Evolutionary conservation across 2,329 filamentous ascomycete genomes (phyloP), one percentile per base, ranked within the genome.

Genomic region (Pseudomassariella vexata): DNA sequence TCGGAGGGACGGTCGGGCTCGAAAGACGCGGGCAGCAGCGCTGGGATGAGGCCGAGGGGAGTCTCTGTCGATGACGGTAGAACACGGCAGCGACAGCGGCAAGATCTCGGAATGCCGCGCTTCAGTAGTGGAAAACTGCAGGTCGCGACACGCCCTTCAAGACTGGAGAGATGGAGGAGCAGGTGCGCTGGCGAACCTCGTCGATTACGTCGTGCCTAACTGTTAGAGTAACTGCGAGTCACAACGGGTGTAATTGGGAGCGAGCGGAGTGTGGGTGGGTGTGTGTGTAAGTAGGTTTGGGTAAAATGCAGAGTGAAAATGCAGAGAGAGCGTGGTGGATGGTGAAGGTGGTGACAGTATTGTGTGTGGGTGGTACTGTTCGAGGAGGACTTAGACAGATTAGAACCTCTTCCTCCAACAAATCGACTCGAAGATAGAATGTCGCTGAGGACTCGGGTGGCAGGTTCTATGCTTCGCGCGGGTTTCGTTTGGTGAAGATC

Each of bases 341-440:
- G 15, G 14, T 24, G 14, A 29, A 22, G 24, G 24, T 28, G 19
- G 28, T 18, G 16, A 26, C 23, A n/a, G n/a, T n/a, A n/a, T n/a
- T n/a, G n/a, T n/a, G n/a, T n/a, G n/a, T n/a, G n/a, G n/a, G n/a
- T n/a, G n/a, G n/a, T n/a, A n/a, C n/a, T n/a, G n/a, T n/a, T n/a
- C n/a, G n/a, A n/a, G n/a, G n/a, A n/a, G n/a, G n/a, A 33, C 30
- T 33, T 33, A 33, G 24, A 20, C 30, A 18, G 24, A 27, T 27
- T n/a, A 22, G 17, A 31, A 16, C 17, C 12, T 32, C 30, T 16
- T 23, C 30, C 20, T 22, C 20, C 20, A 9, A 15, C 24, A 27
- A 17, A 18, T 9, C 16, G 11, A 17, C 5, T 15, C n/a, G 16
- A 17, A 28, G 16, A 17, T 17, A 8, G 24, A 26, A 8, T 26